These are phyloP conservation scores for Poteriospumella lacustris DNA, from an alignment of 108 stramenopile species.

Conservation along the genomic window DNA sequence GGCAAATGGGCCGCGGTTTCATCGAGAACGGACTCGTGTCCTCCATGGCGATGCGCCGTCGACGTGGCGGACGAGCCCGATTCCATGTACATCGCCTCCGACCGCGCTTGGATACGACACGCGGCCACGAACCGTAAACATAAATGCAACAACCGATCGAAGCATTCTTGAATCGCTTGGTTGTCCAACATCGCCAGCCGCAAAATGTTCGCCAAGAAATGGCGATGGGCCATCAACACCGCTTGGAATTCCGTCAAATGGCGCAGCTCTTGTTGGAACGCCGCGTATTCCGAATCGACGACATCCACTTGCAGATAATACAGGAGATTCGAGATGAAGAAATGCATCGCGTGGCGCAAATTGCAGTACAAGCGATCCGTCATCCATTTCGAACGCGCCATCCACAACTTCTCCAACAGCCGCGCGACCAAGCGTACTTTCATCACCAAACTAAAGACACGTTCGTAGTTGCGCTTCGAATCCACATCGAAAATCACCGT, in stretches of 20 bases:
- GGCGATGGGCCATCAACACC: neutral
- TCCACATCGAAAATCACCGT: conserved; percentile 11
- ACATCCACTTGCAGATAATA: conserved; percentile 27
- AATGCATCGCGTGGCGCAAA: conserved; percentile 23
- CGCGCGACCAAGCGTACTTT: neutral
- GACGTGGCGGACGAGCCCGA: too few species aligned
- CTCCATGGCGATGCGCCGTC: too few species aligned
- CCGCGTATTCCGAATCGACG: conserved; percentile 10
- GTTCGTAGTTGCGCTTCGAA: neutral
- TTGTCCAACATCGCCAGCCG: conserved; percentile 14
- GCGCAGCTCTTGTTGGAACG: neutral
- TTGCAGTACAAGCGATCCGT: neutral
- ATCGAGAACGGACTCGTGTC: too few species aligned
- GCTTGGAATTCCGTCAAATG: neutral
- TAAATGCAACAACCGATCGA: conserved; percentile 12
- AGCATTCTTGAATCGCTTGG: neutral
- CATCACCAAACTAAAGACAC: conserved; percentile 3
- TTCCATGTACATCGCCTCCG: too few species aligned
- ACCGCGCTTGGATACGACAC: neutral
- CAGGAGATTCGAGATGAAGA: conserved; percentile 6
- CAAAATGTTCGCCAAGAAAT: neutral
- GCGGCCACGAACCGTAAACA: conserved; percentile 7
- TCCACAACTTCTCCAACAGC: neutral
- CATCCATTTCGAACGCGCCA: neutral
- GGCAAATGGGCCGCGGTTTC: too few species aligned